These are phyloP conservation scores for Noccaea bulbosa DNA, from an alignment of 345 rosid genomes.

Conservation along the genomic window DNA sequence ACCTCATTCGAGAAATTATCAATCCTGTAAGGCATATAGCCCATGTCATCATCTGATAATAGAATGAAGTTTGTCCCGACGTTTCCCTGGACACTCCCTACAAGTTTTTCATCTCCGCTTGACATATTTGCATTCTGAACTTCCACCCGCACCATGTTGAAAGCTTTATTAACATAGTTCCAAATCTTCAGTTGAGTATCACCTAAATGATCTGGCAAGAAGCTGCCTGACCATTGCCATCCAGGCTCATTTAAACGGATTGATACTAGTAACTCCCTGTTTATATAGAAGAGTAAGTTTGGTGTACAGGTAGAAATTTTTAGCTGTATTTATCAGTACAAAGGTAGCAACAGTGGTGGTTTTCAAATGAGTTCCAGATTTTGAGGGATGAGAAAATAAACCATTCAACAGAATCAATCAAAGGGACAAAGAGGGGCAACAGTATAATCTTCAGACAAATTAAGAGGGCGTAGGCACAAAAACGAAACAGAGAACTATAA, in stretches of 20 bases:
- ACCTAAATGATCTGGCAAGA: slow-evolving; percentile 91
- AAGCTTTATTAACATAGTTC: slow-evolving; percentile 69
- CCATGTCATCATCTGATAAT: slow-evolving; percentile 87
- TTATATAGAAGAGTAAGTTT: slow-evolving; percentile 33
- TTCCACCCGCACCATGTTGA: slow-evolving; percentile 85
- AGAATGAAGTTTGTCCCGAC: slow-evolving; percentile 89
- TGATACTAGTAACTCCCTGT: slow-evolving; percentile 86
- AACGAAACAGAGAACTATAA: slow-evolving; percentile 14
- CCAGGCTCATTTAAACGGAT: slow-evolving; percentile 87
- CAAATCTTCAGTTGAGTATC: slow-evolving; percentile 92
- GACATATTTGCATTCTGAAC: slow-evolving; percentile 89
- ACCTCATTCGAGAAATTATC: slow-evolving; percentile 99
- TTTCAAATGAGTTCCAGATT: slow-evolving; percentile 8
- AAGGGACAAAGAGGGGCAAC: slow-evolving; percentile 6
- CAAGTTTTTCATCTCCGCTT: slow-evolving; percentile 69
- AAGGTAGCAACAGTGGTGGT: slow-evolving; percentile 17
- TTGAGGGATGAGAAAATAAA: slow-evolving; percentile 1
- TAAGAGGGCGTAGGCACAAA: slow-evolving; percentile 3
- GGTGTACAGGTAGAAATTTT: background rate
- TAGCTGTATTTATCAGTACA: slow-evolving; percentile 20
- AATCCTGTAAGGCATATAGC: slow-evolving; percentile 93
- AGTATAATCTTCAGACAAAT: slow-evolving; percentile 8
- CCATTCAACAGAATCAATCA: background rate
- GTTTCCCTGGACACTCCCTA: slow-evolving; percentile 72
- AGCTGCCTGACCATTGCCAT: slow-evolving; percentile 98